Evolutionary conservation across 768 basidiomycete species (phyloP), one percentile per base, ranked within the genome.

Genomic region (Trametes maxima): DNA sequence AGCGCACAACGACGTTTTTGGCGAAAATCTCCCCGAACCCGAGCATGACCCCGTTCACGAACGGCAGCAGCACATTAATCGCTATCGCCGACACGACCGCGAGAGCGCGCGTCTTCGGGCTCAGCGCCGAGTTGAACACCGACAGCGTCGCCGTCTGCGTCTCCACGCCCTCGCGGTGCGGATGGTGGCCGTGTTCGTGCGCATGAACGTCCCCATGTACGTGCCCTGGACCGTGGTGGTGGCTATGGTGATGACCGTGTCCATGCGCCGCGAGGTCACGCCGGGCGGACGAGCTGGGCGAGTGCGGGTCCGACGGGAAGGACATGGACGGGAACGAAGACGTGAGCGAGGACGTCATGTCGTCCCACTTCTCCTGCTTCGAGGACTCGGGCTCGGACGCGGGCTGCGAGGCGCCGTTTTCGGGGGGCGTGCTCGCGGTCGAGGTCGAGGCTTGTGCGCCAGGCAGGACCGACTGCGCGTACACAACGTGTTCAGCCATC

Each of bases 11-110:
- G n/a, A 90, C 80, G 46, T 89, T 84, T 74, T 89, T 90, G 37
- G 90, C 94, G 70, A 95, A 94, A 51, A 96, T 90, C 74, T 96
- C 94, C 42, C 94, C 94, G 70, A 95, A 95, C n/a, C 94, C 94
- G 52, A 95, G 85, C 94, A 96, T 96, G 59, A 96, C 90, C 19
- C 94, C 94, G 65, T 95, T 96, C 10, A 96, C 82, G 73, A 96
- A 96, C 0, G 94, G 94, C 40, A 96, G 80, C 0, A 90, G 71
- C 63, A 96, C 72, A 72, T 96, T 95, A 71, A 96, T 90, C 25
- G 89, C 89, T 64, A 94, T 72, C 22, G 89, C 85, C 16, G 90
- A 87, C 55, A 88, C 73, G 53, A 92, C 72, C 10, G 92, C 90
- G 42, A 82, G 84, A 47, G 84, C 68, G 53, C 92, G 86, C 35